Percentiles rank a stretch among this genome's conserved stretches.
Evolutionary conservation across 345 rosid genomes (phyloP).

Genomic region (Atalantia buxifolia): DNA sequence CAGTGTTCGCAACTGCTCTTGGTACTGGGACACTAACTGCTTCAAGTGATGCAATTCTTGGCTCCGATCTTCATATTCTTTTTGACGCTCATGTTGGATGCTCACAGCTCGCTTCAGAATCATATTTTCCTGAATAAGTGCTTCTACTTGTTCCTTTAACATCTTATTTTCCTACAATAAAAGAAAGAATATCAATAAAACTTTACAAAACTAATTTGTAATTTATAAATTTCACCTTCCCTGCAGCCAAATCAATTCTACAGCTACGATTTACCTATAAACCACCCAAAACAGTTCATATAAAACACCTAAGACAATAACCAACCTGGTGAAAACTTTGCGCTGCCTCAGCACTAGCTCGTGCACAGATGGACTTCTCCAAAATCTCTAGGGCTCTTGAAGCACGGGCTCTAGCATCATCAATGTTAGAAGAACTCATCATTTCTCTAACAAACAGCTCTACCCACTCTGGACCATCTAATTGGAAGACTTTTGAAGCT

Average conservation of each 20-base stretch:
- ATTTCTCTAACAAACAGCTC: conserved; percentile 79
- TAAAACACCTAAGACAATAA: background rate
- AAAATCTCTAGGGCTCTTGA: conserved; percentile 68
- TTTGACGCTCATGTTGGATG: conserved; percentile 83
- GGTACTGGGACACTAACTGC: conserved; percentile 72
- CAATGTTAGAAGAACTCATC: conserved; percentile 63
- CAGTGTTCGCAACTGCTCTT: conserved; percentile 76
- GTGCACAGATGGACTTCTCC: conserved; percentile 70
- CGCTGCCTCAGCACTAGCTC: conserved; percentile 53
- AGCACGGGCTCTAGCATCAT: conserved; percentile 83
- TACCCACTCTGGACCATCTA: conserved; percentile 76
- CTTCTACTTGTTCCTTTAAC: conserved; percentile 71
- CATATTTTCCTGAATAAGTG: conserved; percentile 62
- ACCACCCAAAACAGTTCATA: background rate
- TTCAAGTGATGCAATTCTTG: conserved; percentile 73
- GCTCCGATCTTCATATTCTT: conserved; percentile 50
- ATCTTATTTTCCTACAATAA: conserved; percentile 50
- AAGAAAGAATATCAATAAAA: background rate
- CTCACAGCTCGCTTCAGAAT: conserved; percentile 76
- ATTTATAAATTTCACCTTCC: background rate
- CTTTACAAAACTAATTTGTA: background rate
- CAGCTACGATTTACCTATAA: background rate
- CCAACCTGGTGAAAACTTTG: conserved; percentile 53
- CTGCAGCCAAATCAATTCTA: background rate
- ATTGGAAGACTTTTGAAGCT: conserved; percentile 28